Percentiles rank a stretch among this genome's conserved stretches.
Conservation (phyloP, 2,329 filamentous ascomycete species). For the Septoria petroselini region DNA sequence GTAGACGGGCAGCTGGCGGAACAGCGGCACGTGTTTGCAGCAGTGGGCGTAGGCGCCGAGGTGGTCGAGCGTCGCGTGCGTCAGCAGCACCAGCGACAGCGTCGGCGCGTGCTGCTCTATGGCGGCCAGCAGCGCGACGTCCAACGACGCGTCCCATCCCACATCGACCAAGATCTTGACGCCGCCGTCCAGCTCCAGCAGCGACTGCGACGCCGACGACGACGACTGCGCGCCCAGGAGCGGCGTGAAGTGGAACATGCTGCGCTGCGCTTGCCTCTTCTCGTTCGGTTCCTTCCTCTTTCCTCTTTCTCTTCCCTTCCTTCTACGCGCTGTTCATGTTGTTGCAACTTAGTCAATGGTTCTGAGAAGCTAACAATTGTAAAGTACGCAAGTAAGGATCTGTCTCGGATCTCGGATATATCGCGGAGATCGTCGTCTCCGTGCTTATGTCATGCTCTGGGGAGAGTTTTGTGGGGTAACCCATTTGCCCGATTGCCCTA, state of each 20-base stretch:
- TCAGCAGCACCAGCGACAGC: constrained; percentile 88
- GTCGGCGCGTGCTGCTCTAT: constrained; percentile 92
- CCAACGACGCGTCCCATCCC: constrained; percentile 92
- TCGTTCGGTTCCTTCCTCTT: no score
- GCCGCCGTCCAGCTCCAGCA: constrained; percentile 92
- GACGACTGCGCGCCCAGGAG: constrained; percentile 86
- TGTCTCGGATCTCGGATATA: no score
- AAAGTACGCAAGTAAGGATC: no score
- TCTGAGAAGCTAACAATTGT: no score
- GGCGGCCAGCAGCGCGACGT: constrained; percentile 74
- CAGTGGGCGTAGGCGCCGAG: constrained; percentile 92
- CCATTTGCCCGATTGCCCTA: no score
- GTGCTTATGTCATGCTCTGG: no score
- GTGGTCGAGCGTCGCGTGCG: constrained; percentile 87
- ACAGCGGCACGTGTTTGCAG: constrained; percentile 92
- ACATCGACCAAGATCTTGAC: constrained; percentile 94
- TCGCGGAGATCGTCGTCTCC: no score
- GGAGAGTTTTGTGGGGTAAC: no score
- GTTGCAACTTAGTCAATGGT: no score
- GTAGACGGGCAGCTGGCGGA: constrained; percentile 89
- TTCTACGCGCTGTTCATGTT: no score
- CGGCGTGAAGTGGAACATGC: constrained; percentile 97
- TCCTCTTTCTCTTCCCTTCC: no score
- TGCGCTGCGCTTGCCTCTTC: no score
- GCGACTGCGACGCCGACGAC: constrained; percentile 85